Evolutionary conservation across 1,139 yeast species (phyloP).

Genomic region (Yamadazyma songkhlaensis): DNA sequence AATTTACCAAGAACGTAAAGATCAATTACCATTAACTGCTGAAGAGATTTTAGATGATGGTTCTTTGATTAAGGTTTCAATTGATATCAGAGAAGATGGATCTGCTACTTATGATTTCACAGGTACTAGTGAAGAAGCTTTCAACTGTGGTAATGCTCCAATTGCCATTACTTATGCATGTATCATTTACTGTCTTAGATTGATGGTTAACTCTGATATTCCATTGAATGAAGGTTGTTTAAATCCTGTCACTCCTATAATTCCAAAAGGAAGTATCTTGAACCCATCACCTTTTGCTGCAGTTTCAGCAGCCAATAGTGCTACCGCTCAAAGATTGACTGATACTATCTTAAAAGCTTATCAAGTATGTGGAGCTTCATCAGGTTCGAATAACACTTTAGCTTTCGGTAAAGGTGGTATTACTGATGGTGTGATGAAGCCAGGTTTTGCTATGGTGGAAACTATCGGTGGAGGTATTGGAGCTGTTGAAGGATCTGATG

Average conservation of each 20-base stretch:
- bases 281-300: constrained; percentile 40
- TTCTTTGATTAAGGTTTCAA: constrained; percentile 43
- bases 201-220: constrained; percentile 34
- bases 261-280: constrained; percentile 32
- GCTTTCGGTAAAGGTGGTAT: constrained; percentile 44
- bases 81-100: constrained; percentile 32
- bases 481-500: constrained; percentile 22
- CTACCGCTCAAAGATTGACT: constrained; percentile 42
- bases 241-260: constrained; percentile 30
- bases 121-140: constrained; percentile 17
- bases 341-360: constrained; percentile 45
- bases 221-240: constrained; percentile 46
- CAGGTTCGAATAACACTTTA: constrained; percentile 37
- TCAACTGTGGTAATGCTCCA: constrained; percentile 40
- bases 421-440: constrained; percentile 16
- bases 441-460: constrained; percentile 15
- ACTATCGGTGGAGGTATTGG: constrained; percentile 15
- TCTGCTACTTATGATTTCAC: constrained; percentile 7
- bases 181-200: constrained; percentile 37
- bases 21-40: constrained; percentile 36
- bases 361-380: constrained; percentile 53
- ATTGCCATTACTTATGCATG: constrained; percentile 32
- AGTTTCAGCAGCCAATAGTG: constrained; percentile 44
- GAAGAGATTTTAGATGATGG: constrained; percentile 63
- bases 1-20: constrained; percentile 25